Evolutionary conservation across 106 monocot species (phyloP).

Genomic region (Acanthochlamys bracteata): DNA sequence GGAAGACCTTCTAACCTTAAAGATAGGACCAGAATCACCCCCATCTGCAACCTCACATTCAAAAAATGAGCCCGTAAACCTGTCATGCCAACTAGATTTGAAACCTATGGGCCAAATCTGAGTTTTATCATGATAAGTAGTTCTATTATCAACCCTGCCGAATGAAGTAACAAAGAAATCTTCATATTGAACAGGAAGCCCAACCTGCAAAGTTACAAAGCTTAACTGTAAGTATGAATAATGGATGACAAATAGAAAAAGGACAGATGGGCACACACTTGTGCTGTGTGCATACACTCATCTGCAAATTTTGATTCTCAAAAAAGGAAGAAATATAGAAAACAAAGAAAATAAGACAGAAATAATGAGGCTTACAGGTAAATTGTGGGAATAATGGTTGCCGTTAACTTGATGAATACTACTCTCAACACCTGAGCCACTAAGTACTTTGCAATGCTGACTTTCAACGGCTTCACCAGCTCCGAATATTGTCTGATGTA

Average conservation of each 20-base stretch:
- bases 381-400: constrained; percentile 10
- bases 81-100: constrained; percentile 84
- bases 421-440: constrained; percentile 18
- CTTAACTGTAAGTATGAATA: constrained; percentile 7
- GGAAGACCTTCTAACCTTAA: constrained; percentile 68
- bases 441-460: constrained; percentile 17
- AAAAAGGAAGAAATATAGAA: background rate
- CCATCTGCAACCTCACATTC: constrained; percentile 79
- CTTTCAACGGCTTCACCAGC: constrained; percentile 25
- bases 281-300: background rate
- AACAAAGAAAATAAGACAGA: constrained; percentile 1
- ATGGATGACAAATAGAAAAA: background rate
- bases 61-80: constrained; percentile 82
- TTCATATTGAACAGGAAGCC: constrained; percentile 80
- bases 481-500: constrained; percentile 25
- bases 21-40: constrained; percentile 73
- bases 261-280: background rate
- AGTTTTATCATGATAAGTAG: constrained; percentile 45
- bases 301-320: background rate
- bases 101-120: constrained; percentile 95
- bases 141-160: constrained; percentile 52
- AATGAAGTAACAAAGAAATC: constrained; percentile 66
- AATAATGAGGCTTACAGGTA: constrained; percentile 28
- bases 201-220: constrained; percentile 28
- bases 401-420: constrained; percentile 13